Conservation (phyloP, 169 alveolate genomes). For the Besnoitia besnoiti region DNA sequence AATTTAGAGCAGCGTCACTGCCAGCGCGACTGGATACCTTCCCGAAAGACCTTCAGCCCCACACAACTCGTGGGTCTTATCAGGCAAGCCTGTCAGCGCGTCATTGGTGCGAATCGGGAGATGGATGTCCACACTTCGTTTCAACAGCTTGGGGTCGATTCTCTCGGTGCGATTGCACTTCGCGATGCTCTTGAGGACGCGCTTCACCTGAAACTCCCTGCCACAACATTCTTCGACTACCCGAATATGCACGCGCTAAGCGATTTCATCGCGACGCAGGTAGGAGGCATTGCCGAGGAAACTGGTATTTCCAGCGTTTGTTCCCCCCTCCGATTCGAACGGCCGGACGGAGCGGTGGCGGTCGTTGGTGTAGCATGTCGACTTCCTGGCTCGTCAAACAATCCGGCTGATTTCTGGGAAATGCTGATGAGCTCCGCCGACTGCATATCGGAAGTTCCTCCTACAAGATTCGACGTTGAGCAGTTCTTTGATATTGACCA, state of each 20-base stretch:
- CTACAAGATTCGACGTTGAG: constrained; percentile 68
- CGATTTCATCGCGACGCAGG: constrained; percentile 60
- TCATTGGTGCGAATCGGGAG: background rate
- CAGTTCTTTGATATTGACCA: constrained; percentile 75
- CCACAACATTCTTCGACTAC: constrained; percentile 76
- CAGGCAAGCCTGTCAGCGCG: background rate
- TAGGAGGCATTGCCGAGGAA: background rate
- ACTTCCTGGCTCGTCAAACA: background rate
- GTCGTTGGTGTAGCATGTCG: constrained; percentile 49
- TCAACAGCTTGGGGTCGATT: constrained; percentile 77
- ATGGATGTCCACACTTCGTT: constrained; percentile 59
- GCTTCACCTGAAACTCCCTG: constrained; percentile 72
- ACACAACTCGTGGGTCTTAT: background rate
- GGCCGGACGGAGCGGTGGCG: constrained; percentile 62
- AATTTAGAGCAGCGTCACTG: too few relatives aligned
- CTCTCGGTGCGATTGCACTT: constrained; percentile 78
- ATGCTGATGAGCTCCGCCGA: background rate
- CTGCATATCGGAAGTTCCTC: background rate
- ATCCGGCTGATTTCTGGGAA: background rate
- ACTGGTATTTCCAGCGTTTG: constrained; percentile 36
- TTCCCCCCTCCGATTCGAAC: constrained; percentile 59
- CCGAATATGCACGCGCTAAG: constrained; percentile 74
- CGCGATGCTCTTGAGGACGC: constrained; percentile 72
- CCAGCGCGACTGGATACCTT: too few relatives aligned
- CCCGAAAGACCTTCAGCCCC: background rate